phyloP scores from a whole-genome alignment of 768 basidiomycete species.

The Saitozyma sp. region DNA sequence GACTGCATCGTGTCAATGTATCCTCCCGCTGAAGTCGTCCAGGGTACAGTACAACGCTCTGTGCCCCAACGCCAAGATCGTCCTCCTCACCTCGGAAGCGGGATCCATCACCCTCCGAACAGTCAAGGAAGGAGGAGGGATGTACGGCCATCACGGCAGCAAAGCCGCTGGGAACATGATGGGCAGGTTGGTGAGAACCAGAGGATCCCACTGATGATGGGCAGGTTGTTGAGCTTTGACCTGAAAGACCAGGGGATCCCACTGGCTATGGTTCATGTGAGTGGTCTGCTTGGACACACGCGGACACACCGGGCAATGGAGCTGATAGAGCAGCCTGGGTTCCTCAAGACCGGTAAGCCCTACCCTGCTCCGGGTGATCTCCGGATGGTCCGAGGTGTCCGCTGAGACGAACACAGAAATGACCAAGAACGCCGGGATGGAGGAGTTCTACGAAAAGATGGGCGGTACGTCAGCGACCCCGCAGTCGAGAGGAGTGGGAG shows the following conservation, averaged over 20 bases:
- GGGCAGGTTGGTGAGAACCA: constrained; percentile 27
- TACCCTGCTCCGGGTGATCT: background rate
- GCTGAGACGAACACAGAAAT: constrained; percentile 27
- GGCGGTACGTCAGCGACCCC: constrained; percentile 52
- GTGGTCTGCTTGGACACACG: constrained; percentile 21
- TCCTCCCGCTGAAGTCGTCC: background rate
- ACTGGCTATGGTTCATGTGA: constrained; percentile 57
- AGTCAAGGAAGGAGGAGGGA: constrained; percentile 57
- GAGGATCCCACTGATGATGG: constrained; percentile 53
- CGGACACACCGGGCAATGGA: background rate
- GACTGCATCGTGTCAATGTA: background rate
- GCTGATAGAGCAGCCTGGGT: constrained; percentile 54
- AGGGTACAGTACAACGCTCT: constrained; percentile 38
- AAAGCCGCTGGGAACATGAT: constrained; percentile 61
- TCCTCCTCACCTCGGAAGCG: constrained; percentile 58
- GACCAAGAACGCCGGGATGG: constrained; percentile 58
- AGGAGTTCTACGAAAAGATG: constrained; percentile 56
- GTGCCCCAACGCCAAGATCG: constrained; percentile 52
- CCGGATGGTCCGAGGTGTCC: background rate
- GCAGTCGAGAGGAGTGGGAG: background rate
- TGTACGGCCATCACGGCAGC: constrained; percentile 59
- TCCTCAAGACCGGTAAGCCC: constrained; percentile 56
- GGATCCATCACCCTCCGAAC: constrained; percentile 57
- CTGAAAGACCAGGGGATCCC: constrained; percentile 54
- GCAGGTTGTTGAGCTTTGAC: constrained; percentile 55